phyloP scores from a whole-genome alignment of 2,329 filamentous ascomycete species.

The Beauveria sp. region DNA sequence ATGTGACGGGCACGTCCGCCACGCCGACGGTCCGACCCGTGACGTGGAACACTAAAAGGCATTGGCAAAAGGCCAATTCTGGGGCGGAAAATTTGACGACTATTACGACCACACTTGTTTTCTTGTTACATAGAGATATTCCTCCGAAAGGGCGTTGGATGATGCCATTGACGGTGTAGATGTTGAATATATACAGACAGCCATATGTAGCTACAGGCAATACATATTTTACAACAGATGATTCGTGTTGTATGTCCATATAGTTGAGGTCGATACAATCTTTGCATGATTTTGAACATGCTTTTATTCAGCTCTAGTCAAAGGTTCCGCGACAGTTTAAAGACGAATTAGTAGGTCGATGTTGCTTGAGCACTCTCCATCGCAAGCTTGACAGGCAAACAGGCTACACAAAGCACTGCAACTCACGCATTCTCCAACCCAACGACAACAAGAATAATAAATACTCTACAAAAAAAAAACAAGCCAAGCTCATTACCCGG shows the following conservation, averaged over 20 bases:
- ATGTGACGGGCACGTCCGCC: neutral
- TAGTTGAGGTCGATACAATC: neutral
- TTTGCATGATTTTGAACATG: too few relatives aligned
- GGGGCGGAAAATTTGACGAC: neutral
- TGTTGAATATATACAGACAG: neutral
- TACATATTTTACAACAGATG: neutral
- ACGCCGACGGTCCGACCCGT: too few relatives aligned
- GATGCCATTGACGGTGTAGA: neutral
- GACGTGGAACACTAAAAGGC: neutral
- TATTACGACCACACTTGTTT: neutral
- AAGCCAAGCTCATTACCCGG: too few relatives aligned
- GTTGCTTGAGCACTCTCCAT: too few relatives aligned
- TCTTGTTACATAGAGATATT: neutral
- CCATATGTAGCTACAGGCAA: neutral
- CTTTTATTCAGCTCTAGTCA: too few relatives aligned
- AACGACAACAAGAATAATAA: too few relatives aligned
- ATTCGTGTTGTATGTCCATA: neutral
- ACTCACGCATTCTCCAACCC: too few relatives aligned
- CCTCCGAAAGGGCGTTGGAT: neutral
- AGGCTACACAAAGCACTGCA: too few relatives aligned
- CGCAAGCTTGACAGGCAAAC: too few relatives aligned
- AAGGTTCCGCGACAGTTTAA: too few relatives aligned
- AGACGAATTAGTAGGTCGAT: too few relatives aligned
- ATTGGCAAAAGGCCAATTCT: neutral
- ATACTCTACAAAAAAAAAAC: too few relatives aligned